phyloP scores from a whole-genome alignment of 306 rosid genomes.

The Lupinus albus region DNA sequence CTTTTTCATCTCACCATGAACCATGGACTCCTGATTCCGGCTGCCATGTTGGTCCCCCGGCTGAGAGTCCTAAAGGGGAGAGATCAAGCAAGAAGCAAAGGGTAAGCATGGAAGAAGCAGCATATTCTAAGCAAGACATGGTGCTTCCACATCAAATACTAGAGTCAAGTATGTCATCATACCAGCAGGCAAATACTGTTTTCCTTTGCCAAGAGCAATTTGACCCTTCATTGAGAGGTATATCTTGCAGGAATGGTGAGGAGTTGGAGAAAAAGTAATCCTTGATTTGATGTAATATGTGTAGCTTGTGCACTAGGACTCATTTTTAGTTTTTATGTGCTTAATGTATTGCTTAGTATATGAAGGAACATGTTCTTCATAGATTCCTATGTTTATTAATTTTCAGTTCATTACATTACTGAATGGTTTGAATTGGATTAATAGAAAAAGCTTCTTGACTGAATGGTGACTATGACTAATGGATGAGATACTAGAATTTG shows the following conservation, averaged over 20 bases:
- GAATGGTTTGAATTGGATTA: constrained; percentile 41
- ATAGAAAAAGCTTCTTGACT: constrained; percentile 33
- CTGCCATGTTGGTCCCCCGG: constrained; percentile 65
- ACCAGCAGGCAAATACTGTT: constrained; percentile 54
- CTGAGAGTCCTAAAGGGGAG: constrained; percentile 69
- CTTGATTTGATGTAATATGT: constrained; percentile 49
- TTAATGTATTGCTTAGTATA: constrained; percentile 46
- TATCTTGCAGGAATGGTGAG: constrained; percentile 49
- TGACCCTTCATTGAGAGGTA: constrained; percentile 58
- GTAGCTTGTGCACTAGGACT: constrained; percentile 46
- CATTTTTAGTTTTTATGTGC: constrained; percentile 43
- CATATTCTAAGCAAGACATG: constrained; percentile 59
- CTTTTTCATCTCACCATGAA: constrained; percentile 79
- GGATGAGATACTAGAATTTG: not conserved
- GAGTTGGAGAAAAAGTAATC: constrained; percentile 49
- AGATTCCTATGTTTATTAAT: constrained; percentile 46
- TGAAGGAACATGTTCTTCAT: constrained; percentile 44
- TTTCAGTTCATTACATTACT: constrained; percentile 44
- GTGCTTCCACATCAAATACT: constrained; percentile 82
- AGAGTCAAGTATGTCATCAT: constrained; percentile 81
- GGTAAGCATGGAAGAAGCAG: constrained; percentile 52
- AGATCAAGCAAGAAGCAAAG: constrained; percentile 63
- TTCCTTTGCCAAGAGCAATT: constrained; percentile 60
- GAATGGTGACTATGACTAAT: not conserved
- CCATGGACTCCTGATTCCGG: constrained; percentile 91